A percentile compares a stretch with the other conserved stretches of the same genome.
phyloP scores from a whole-genome alignment of 495 filamentous ascomycete genomes.

The Hypomontagnella submonticulosa region DNA sequence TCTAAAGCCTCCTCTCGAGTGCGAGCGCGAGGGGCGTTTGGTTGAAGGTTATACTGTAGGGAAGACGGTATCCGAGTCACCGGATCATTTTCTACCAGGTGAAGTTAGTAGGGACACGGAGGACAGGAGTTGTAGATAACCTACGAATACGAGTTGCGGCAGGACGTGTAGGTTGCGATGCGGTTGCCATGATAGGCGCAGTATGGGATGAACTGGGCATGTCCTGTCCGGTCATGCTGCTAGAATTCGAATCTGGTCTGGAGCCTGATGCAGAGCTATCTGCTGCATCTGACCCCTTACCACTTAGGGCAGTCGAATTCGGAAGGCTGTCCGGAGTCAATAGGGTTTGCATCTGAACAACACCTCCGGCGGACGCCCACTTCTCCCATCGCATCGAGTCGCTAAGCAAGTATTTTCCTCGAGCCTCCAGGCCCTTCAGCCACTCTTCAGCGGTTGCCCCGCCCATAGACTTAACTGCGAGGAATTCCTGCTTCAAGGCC shows the following conservation, averaged over 20 bases:
- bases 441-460: constrained; percentile 74
- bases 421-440: constrained; percentile 73
- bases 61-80: neutral
- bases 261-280: constrained; percentile 9
- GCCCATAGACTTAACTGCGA: constrained; percentile 68
- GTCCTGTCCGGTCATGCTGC: constrained; percentile 1
- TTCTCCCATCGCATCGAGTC: constrained; percentile 76
- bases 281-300: constrained; percentile 2
- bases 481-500: constrained; percentile 64
- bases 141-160: constrained; percentile 3
- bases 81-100: constrained; percentile 8
- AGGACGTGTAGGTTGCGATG: constrained; percentile 7
- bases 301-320: neutral
- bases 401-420: constrained; percentile 65
- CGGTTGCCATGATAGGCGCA: neutral
- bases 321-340: constrained; percentile 3
- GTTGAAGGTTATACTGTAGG: constrained; percentile 3
- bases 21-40: constrained; percentile 46
- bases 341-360: constrained; percentile 51
- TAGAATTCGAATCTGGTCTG: constrained; percentile 9
- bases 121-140: neutral
- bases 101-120: constrained; percentile 1
- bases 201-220: neutral
- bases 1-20: constrained; percentile 60
- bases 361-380: constrained; percentile 67